Conservation (phyloP, 768 basidiomycete species). For the Kwoniella europaea region DNA sequence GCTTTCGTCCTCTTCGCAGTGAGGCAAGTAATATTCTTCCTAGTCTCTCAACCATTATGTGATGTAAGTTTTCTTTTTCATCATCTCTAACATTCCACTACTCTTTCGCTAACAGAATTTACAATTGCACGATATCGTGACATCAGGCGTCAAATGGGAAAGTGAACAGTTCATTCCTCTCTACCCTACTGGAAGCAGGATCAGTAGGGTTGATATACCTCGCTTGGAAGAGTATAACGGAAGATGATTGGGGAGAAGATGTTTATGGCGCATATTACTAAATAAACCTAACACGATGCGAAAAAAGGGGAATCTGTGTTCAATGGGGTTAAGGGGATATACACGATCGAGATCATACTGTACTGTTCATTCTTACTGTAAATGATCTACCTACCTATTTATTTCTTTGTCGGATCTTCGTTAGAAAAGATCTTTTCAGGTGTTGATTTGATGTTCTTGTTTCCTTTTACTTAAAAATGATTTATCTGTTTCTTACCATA, state of each 20-base stretch:
- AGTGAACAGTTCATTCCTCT: constrained; percentile 85
- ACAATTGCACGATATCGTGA: constrained; percentile 6
- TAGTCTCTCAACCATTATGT: constrained; percentile 79
- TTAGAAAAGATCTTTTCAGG: too few relatives aligned
- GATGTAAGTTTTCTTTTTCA: constrained; percentile 59
- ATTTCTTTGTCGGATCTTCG: too few relatives aligned
- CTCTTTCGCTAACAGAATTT: background rate
- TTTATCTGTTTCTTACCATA: too few relatives aligned
- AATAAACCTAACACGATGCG: background rate
- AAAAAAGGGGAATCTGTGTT: too few relatives aligned
- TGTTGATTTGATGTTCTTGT: too few relatives aligned
- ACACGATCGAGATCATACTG: too few relatives aligned
- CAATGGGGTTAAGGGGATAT: too few relatives aligned
- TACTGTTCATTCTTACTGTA: too few relatives aligned
- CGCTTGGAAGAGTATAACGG: constrained; percentile 78
- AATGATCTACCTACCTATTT: too few relatives aligned
- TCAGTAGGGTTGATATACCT: constrained; percentile 71
- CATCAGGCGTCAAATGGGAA: constrained; percentile 63
- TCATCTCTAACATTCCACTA: background rate
- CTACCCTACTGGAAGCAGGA: constrained; percentile 80
- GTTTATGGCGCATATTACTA: constrained; percentile 21
- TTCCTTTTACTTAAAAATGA: too few relatives aligned
- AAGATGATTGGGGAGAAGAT: constrained; percentile 64
- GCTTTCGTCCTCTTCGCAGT: constrained; percentile 78
- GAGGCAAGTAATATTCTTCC: constrained; percentile 80